phyloP scores from a whole-genome alignment of 2,329 filamentous ascomycete species.

The Penicillium sp. region DNA sequence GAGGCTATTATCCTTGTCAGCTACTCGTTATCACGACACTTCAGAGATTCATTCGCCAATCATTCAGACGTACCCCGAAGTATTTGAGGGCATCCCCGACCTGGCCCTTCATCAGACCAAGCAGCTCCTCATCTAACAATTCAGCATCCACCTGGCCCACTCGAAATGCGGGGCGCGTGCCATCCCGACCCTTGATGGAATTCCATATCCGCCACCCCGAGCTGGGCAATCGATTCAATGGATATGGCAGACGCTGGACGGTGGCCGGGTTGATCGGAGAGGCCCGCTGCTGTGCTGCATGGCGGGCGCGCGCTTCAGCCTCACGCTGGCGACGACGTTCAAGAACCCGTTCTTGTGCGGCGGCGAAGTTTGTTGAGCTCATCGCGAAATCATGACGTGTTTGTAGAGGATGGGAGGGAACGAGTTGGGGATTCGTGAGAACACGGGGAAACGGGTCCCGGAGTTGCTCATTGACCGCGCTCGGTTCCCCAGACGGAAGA shows the following conservation, averaged over 20 bases:
- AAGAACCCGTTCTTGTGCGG: constrained; percentile 82
- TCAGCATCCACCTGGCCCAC: constrained; percentile 97
- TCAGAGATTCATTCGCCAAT: background rate
- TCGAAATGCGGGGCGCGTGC: constrained; percentile 80
- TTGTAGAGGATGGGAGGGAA: background rate
- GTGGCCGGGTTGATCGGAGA: constrained; percentile 55
- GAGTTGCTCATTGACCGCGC: constrained; percentile 9
- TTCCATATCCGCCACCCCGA: constrained; percentile 62
- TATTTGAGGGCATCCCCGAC: constrained; percentile 87
- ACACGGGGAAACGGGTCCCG: constrained; percentile 7
- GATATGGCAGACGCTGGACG: constrained; percentile 60
- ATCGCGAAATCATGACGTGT: constrained; percentile 45
- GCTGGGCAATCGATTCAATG: constrained; percentile 57
- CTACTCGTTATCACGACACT: background rate
- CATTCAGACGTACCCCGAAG: constrained; percentile 59
- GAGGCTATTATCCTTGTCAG: constrained; percentile 39
- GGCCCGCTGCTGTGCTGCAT: constrained; percentile 45
- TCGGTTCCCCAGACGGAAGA: constrained; percentile 22
- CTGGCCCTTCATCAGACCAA: constrained; percentile 80
- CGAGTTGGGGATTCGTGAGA: background rate
- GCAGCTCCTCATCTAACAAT: constrained; percentile 86
- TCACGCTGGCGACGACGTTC: constrained; percentile 77
- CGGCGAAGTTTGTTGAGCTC: constrained; percentile 71
- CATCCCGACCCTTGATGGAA: constrained; percentile 68
- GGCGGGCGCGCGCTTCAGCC: constrained; percentile 59